Conservation (phyloP, 345 rosid species). For the Lepidium africanum region DNA sequence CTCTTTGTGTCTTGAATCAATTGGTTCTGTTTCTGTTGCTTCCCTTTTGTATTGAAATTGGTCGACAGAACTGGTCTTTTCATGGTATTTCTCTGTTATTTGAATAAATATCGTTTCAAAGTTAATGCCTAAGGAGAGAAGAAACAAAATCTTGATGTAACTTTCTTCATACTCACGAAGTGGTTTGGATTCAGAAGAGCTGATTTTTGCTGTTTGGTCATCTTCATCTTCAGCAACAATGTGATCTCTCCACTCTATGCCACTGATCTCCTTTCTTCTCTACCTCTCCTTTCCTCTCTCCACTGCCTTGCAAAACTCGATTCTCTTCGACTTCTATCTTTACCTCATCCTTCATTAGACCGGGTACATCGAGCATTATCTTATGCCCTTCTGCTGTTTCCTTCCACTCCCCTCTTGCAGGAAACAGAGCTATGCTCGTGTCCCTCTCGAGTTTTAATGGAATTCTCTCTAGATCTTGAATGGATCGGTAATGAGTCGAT, state of each 20-base stretch:
- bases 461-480: constrained; percentile 58
- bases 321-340: constrained; percentile 74
- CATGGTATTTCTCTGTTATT: neutral
- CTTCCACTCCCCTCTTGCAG: constrained; percentile 81
- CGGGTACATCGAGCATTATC: constrained; percentile 68
- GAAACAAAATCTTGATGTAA: neutral
- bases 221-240: constrained; percentile 47
- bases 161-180: neutral
- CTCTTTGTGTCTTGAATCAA: neutral
- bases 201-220: constrained; percentile 33
- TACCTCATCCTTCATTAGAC: constrained; percentile 65
- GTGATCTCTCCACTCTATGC: constrained; percentile 78
- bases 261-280: constrained; percentile 75
- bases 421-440: constrained; percentile 35
- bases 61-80: neutral
- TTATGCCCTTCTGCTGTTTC: constrained; percentile 70
- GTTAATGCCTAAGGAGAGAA: neutral
- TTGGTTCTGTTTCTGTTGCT: neutral
- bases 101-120: neutral
- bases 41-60: neutral
- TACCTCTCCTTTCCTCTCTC: constrained; percentile 73
- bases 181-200: constrained; percentile 30
- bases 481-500: constrained; percentile 56
- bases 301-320: constrained; percentile 57
- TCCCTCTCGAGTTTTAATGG: constrained; percentile 55